A percentile compares a stretch with the other conserved stretches of the same genome.
phyloP scores from a whole-genome alignment of 495 filamentous ascomycete species.

The Tuber umbilicatum region DNA sequence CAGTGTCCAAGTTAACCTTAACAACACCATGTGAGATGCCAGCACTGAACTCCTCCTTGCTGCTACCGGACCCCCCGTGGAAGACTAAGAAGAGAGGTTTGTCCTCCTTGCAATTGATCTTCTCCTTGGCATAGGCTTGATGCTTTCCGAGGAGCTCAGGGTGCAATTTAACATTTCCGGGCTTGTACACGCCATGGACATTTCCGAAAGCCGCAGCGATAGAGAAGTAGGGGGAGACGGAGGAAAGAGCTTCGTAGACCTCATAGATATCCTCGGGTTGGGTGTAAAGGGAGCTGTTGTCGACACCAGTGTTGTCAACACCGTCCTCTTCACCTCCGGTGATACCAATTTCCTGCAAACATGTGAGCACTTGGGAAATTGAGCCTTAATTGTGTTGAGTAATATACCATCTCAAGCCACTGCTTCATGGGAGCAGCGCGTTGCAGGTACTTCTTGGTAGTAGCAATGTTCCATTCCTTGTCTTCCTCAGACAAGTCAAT shows the following conservation, averaged over 20 bases:
- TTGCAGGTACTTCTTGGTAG: conserved; percentile 84
- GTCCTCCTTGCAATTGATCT: conserved; percentile 57
- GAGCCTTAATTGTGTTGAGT: background rate
- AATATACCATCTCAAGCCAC: conserved; percentile 92
- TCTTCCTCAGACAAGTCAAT: conserved; percentile 90
- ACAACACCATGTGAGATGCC: conserved; percentile 91
- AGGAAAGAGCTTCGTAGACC: conserved; percentile 72
- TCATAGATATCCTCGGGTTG: conserved; percentile 91
- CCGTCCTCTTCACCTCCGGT: conserved; percentile 96
- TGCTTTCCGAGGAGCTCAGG: conserved; percentile 91
- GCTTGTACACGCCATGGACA: conserved; percentile 98
- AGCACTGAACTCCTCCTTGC: conserved; percentile 77
- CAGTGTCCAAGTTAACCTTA: conserved; percentile 96
- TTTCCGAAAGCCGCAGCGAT: conserved; percentile 98
- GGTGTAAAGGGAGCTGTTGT: conserved; percentile 95
- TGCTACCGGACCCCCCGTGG: conserved; percentile 90
- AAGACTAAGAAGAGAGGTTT: conserved; percentile 99
- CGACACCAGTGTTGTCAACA: conserved; percentile 77
- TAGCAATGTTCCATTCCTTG: conserved; percentile 81
- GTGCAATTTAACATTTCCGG: conserved; percentile 92
- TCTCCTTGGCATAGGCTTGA: conserved; percentile 79
- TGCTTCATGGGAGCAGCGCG: conserved; percentile 90
- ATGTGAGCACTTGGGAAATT: conserved; percentile 7
- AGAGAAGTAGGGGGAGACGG: conserved; percentile 88
- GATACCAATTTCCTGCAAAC: conserved; percentile 70